These are phyloP conservation scores for Euphorbia lathyris DNA, from an alignment of 345 rosid species.

Conservation along the genomic window DNA sequence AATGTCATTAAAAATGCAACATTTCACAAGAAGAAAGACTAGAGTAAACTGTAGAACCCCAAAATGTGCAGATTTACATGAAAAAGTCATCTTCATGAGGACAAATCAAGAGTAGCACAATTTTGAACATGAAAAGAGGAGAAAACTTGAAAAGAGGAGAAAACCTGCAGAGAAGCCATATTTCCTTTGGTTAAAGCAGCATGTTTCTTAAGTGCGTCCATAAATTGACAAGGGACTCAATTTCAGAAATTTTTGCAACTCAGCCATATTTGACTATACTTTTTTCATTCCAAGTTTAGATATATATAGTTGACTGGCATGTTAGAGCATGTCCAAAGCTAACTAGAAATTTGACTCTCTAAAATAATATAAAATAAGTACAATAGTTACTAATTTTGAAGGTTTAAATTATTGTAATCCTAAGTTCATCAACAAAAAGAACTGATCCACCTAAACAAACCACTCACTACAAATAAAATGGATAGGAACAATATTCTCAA, in stretches of 20 bases:
- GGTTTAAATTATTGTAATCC: too few relatives aligned
- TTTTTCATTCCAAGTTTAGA: slow-evolving; percentile 73
- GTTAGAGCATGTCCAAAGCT: too few relatives aligned
- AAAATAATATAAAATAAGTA: too few relatives aligned
- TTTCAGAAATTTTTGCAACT: slow-evolving; percentile 91
- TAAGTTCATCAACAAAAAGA: too few relatives aligned
- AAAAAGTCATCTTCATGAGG: background rate
- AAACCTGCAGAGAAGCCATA: slow-evolving; percentile 88
- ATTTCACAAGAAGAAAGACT: background rate
- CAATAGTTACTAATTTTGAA: too few relatives aligned
- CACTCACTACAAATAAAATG: too few relatives aligned
- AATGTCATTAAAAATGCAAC: background rate
- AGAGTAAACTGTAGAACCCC: background rate
- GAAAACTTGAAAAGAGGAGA: background rate
- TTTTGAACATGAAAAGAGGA: background rate
- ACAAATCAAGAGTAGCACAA: slow-evolving; percentile 2
- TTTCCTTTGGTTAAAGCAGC: slow-evolving; percentile 83
- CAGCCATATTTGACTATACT: slow-evolving; percentile 77
- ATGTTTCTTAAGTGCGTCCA: slow-evolving; percentile 80
- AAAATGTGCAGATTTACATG: background rate
- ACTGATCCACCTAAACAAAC: too few relatives aligned
- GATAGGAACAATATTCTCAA: too few relatives aligned
- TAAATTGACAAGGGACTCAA: slow-evolving; percentile 72
- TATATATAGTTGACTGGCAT: too few relatives aligned
- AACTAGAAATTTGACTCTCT: too few relatives aligned